A percentile compares a stretch with the other conserved stretches of the same genome.
Evolutionary conservation across 2,329 filamentous ascomycete species (phyloP).

Genomic region (Aspergillus oerlinghausenensis): DNA sequence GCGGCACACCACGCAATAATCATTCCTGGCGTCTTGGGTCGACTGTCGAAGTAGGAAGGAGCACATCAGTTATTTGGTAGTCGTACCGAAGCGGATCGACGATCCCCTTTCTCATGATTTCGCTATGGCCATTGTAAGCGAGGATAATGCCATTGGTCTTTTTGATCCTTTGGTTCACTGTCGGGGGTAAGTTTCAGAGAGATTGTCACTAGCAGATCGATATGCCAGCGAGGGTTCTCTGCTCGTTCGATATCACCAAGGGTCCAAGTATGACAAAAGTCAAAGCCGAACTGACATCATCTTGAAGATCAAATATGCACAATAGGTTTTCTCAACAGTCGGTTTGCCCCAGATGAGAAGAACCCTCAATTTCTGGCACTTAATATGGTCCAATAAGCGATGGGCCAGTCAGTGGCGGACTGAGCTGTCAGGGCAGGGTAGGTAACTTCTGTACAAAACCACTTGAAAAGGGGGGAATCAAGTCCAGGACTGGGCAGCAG

Average conservation of each 20-base stretch:
- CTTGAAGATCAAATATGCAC: too few relatives aligned
- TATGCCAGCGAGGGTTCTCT: too few relatives aligned
- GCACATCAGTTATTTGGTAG: neutral
- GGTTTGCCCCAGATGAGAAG: neutral
- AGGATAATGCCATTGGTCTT: neutral
- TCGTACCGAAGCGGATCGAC: neutral
- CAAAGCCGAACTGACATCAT: too few relatives aligned
- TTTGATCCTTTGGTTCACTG: neutral
- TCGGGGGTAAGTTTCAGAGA: neutral
- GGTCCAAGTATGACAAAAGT: too few relatives aligned
- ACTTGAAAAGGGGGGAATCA: neutral
- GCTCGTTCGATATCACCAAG: too few relatives aligned
- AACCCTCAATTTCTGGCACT: neutral
- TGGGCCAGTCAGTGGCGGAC: neutral
- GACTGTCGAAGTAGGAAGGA: neutral
- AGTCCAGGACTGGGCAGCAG: neutral
- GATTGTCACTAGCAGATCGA: neutral
- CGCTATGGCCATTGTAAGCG: neutral
- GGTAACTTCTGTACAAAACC: neutral
- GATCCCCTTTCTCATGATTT: neutral
- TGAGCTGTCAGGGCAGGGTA: neutral
- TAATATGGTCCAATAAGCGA: neutral
- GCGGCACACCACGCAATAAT: too few relatives aligned
- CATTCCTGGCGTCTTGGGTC: too few relatives aligned
- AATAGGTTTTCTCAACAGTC: neutral